phyloP scores from a whole-genome alignment of 108 stramenopile genomes.

The Aurantiochytrium sp. region DNA sequence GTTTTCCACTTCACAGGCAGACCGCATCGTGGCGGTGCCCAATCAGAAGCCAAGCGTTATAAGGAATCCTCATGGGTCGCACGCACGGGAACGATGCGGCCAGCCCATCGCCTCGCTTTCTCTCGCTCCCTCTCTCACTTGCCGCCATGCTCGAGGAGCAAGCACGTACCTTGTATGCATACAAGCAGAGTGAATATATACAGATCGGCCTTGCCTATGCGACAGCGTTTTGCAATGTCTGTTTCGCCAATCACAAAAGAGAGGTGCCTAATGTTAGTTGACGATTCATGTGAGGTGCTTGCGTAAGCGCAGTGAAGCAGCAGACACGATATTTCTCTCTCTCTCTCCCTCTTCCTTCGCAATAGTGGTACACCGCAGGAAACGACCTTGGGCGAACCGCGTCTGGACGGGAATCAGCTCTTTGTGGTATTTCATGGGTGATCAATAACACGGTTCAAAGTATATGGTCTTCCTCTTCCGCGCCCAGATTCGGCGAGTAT shows the following conservation, averaged over 20 bases:
- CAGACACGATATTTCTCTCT: no score
- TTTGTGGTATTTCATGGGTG: neutral
- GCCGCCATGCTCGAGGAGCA: neutral
- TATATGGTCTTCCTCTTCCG: neutral
- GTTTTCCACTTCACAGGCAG: neutral
- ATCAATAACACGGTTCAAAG: conserved; percentile 3
- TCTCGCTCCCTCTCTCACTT: neutral
- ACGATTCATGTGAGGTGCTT: no score
- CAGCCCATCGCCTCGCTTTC: neutral
- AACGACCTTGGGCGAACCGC: neutral
- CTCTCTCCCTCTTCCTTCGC: no score
- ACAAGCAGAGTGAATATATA: no score
- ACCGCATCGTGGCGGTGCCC: neutral
- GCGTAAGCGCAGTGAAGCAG: no score
- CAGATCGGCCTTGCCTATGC: no score
- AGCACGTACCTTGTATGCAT: no score
- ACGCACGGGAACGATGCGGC: neutral
- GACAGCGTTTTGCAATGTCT: no score
- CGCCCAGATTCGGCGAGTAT: no score
- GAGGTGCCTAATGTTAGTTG: no score
- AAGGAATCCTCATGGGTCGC: neutral
- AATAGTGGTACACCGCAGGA: no score
- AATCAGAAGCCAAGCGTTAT: conserved; percentile 5
- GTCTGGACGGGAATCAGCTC: neutral
- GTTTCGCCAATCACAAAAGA: no score